These are phyloP conservation scores for Neurospora sp. DNA, from an alignment of 495 filamentous ascomycete genomes.

Conservation along the genomic window DNA sequence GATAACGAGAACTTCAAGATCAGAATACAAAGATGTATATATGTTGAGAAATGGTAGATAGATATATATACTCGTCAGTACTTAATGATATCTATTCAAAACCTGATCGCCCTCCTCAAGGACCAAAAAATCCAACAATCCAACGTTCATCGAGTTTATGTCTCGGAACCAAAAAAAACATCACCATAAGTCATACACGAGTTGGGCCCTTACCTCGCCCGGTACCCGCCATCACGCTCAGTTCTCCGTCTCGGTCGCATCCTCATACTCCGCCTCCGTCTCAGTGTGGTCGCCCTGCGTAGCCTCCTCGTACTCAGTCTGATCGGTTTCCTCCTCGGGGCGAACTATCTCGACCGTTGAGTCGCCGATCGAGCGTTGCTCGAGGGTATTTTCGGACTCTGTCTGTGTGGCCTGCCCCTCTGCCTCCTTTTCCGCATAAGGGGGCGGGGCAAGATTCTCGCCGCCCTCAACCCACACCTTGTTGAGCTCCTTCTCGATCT, in stretches of 20 bases:
- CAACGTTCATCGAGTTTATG: not conserved
- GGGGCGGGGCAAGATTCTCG: slow-evolving; percentile 30
- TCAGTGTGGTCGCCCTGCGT: not conserved
- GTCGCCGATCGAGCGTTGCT: not conserved
- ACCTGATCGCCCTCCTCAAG: not conserved
- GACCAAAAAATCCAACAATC: not conserved
- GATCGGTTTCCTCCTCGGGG: not conserved
- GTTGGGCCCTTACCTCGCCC: not conserved
- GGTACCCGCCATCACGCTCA: not conserved
- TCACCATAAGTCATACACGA: not conserved
- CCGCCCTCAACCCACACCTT: slow-evolving; percentile 46
- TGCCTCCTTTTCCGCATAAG: slow-evolving; percentile 22
- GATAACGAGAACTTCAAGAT: not conserved
- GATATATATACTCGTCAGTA: not conserved
- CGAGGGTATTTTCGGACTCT: not conserved
- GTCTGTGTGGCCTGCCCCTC: slow-evolving; percentile 4
- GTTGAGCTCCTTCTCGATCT: slow-evolving; percentile 52
- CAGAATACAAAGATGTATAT: not conserved
- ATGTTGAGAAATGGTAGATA: not conserved
- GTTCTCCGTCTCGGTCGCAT: not conserved
- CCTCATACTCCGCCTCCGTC: not conserved
- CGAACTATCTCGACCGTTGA: not conserved
- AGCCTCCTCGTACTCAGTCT: not conserved
- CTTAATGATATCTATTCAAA: not conserved
- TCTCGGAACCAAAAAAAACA: not conserved